Conservation (phyloP, 495 filamentous ascomycete genomes). For the Neurospora discreta region DNA sequence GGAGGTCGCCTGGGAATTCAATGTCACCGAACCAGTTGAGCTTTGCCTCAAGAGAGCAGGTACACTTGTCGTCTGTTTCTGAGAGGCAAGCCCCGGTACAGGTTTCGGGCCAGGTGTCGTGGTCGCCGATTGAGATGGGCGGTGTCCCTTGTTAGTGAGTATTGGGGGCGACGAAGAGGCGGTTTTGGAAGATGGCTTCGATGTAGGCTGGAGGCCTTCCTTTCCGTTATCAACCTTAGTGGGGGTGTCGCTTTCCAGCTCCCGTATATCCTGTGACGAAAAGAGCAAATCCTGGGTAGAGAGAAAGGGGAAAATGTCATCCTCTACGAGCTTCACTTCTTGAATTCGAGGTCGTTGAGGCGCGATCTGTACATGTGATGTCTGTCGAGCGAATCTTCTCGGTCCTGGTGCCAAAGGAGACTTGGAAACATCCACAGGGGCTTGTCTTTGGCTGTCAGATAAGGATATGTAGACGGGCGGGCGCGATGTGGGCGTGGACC, state of each 20-base stretch:
- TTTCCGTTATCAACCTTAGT: not conserved
- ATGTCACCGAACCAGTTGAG: not conserved
- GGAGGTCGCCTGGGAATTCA: not conserved
- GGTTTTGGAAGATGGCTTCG: not conserved
- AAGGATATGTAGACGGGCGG: not conserved
- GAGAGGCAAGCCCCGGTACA: not conserved
- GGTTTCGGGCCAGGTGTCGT: not conserved
- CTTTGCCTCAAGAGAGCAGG: not conserved
- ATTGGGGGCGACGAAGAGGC: not conserved
- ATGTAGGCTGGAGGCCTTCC: not conserved
- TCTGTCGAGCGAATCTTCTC: not conserved
- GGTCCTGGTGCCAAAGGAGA: not conserved
- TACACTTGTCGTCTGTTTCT: not conserved
- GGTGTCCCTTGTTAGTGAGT: not conserved
- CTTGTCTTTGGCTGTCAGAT: not conserved
- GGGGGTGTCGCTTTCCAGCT: slow-evolving; percentile 22
- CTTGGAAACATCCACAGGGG: not conserved
- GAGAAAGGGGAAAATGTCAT: slow-evolving; percentile 21
- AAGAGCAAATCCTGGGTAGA: slow-evolving; percentile 35
- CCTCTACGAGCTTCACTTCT: not conserved
- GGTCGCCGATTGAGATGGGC: not conserved
- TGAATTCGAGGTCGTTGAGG: not conserved
- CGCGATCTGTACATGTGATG: not conserved
- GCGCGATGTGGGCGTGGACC: not conserved
- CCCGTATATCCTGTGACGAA: slow-evolving; percentile 37